A percentile compares a stretch with the other conserved stretches of the same genome.
Evolutionary conservation across 371 early-diverging fungal species (phyloP).

Genomic region (Apophysomyces elegans): DNA sequence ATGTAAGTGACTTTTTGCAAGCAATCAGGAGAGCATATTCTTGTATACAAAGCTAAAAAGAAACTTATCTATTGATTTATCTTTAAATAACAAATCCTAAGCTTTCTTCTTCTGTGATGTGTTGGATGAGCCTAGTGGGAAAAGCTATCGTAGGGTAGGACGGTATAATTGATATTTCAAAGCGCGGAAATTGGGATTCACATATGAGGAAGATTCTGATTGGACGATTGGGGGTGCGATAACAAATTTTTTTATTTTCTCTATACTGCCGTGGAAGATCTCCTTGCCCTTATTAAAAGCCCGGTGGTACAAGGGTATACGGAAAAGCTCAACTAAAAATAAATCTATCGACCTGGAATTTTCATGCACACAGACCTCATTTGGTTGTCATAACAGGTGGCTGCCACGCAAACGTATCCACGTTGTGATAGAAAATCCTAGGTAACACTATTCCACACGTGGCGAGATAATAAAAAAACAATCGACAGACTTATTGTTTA

Average conservation of each 20-base stretch:
- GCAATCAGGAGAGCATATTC: too few species aligned
- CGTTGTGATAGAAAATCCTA: background rate
- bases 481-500: conserved; percentile 10
- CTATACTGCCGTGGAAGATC: background rate
- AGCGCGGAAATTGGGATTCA: conserved; percentile 1
- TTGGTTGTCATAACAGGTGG: conserved; percentile 7
- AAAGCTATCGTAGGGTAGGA: too few species aligned
- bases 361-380: conserved; percentile 11
- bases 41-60: background rate
- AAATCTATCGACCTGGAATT: background rate
- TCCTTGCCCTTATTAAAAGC: background rate
- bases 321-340: conserved; percentile 1
- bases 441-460: conserved; percentile 6
- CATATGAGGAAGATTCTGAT: background rate
- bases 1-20: background rate
- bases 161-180: background rate
- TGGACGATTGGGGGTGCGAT: conserved; percentile 2
- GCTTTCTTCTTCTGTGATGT: background rate
- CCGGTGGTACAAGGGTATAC: conserved; percentile 9
- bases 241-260: background rate
- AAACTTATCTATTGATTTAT: background rate
- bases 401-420: conserved; percentile 6
- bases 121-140: too few species aligned
- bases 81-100: background rate
- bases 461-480: conserved; percentile 1